phyloP scores from a whole-genome alignment of 169 alveolate species.

The Plasmodium gonderi region DNA sequence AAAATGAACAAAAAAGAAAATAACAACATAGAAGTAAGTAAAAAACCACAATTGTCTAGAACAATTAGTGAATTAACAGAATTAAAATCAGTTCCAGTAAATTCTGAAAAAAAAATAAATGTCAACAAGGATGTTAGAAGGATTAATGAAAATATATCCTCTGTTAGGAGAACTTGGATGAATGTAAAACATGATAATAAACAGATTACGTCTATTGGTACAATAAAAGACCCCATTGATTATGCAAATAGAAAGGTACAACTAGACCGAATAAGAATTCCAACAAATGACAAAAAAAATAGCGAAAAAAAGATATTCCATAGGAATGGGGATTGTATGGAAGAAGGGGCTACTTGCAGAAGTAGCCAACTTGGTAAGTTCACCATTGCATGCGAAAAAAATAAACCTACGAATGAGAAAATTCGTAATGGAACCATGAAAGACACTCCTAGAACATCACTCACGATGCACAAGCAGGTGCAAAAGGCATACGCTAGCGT shows the following conservation, averaged over 20 bases:
- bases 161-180: neutral
- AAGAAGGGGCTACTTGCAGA: no score
- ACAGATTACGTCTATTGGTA: neutral
- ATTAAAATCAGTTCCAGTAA: neutral
- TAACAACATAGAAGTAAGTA: neutral
- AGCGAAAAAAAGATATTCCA: neutral
- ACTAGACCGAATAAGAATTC: neutral
- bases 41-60: neutral
- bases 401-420: neutral
- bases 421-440: neutral
- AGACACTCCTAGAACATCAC: no score
- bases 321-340: no score
- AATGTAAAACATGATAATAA: conserved; percentile 9
- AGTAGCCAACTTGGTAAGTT: no score
- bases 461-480: no score
- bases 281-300: neutral
- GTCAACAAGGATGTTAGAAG: neutral
- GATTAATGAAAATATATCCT: neutral
- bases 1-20: neutral
- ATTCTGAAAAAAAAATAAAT: neutral
- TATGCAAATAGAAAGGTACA: neutral
- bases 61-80: neutral
- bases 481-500: no score
- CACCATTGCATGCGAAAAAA: neutral
- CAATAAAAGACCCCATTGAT: neutral